Evolutionary conservation across 352 stramenopile species (phyloP).

Genomic region (Phytophthora tubulina): DNA sequence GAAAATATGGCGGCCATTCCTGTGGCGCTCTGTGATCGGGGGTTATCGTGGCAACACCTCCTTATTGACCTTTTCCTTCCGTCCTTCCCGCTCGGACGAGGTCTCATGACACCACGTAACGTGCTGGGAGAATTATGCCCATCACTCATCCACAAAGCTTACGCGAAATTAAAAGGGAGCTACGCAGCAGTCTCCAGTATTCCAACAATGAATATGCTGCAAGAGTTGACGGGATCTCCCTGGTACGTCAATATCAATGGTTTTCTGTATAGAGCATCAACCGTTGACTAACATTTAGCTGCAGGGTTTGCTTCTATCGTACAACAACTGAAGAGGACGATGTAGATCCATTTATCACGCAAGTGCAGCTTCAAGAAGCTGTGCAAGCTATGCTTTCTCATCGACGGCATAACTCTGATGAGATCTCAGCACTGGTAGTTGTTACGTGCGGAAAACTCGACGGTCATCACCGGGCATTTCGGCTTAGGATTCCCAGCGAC

Average conservation of each 20-base stretch:
- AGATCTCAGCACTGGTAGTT: conserved; percentile 24
- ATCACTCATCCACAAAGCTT: conserved; percentile 66
- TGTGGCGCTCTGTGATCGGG: conserved; percentile 41
- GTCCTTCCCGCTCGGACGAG: conserved; percentile 44
- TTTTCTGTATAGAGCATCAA: not conserved
- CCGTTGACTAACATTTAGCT: conserved; percentile 6
- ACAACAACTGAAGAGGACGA: not conserved
- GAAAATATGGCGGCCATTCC: conserved; percentile 21
- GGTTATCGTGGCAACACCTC: conserved; percentile 44
- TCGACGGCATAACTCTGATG: not conserved
- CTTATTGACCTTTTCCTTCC: conserved; percentile 62
- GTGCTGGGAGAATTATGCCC: conserved; percentile 46
- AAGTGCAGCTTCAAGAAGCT: conserved; percentile 17
- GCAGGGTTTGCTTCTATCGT: conserved; percentile 33
- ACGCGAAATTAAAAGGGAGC: conserved; percentile 60
- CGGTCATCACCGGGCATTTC: conserved; percentile 46
- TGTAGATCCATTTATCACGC: not conserved
- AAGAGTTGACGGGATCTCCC: conserved; percentile 54
- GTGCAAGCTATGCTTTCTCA: conserved; percentile 4
- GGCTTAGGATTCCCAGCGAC: conserved; percentile 17
- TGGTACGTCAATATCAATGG: conserved; percentile 41
- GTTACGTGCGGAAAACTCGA: conserved; percentile 41
- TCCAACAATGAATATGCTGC: conserved; percentile 46
- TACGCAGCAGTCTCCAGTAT: conserved; percentile 39
- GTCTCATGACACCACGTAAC: conserved; percentile 39